Evolutionary conservation across 495 filamentous ascomycete genomes (phyloP).

Genomic region (Hypoxylon fuscum): DNA sequence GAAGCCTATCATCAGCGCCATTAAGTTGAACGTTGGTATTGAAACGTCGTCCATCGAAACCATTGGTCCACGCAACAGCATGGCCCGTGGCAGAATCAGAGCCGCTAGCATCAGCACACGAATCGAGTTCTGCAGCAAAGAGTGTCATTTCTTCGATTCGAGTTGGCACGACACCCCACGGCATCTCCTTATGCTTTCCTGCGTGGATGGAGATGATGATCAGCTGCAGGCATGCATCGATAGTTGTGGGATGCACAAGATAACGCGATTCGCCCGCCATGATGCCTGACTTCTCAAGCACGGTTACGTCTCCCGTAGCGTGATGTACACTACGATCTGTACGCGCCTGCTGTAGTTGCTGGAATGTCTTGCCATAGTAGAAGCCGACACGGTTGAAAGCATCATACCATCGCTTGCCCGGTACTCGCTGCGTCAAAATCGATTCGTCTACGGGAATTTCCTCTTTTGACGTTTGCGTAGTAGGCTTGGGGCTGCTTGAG

Average conservation of each 20-base stretch:
- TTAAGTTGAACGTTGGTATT: slow-evolving; percentile 33
- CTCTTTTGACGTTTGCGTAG: not conserved
- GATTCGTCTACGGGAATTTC: slow-evolving; percentile 23
- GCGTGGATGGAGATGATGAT: slow-evolving; percentile 36
- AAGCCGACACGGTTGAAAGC: slow-evolving; percentile 36
- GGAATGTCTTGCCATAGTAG: slow-evolving; percentile 32
- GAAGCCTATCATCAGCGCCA: slow-evolving; percentile 6
- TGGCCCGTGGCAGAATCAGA: slow-evolving; percentile 8
- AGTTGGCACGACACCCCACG: slow-evolving; percentile 29
- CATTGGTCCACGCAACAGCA: slow-evolving; percentile 34
- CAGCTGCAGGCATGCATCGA: slow-evolving; percentile 45
- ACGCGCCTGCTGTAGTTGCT: slow-evolving; percentile 23
- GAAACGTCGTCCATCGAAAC: slow-evolving; percentile 30
- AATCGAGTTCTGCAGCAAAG: slow-evolving; percentile 1
- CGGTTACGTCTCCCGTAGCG: slow-evolving; percentile 21
- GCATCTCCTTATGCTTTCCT: slow-evolving; percentile 35
- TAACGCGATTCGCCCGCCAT: slow-evolving; percentile 40
- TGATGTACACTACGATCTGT: slow-evolving; percentile 19
- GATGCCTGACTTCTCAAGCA: slow-evolving; percentile 13
- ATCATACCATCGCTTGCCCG: slow-evolving; percentile 29
- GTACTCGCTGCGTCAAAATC: slow-evolving; percentile 27
- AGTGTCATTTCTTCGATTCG: slow-evolving; percentile 26
- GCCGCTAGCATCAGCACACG: not conserved
- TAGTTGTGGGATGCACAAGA: slow-evolving; percentile 55
- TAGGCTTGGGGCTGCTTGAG: not conserved